Base-by-base conservation (phyloP, 2,329 filamentous ascomycete genomes). In the Didymella lethalis region DNA sequence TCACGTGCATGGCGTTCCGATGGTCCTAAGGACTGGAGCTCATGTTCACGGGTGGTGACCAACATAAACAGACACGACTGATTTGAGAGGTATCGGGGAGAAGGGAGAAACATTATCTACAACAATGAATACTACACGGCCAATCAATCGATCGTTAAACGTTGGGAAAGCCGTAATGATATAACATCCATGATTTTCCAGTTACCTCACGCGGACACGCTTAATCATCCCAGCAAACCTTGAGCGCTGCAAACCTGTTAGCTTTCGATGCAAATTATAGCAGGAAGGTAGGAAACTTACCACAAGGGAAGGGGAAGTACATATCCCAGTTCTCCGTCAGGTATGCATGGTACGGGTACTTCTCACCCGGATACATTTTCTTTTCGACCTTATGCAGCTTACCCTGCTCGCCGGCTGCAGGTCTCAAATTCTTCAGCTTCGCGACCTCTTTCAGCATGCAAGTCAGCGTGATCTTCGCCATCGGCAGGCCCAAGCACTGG, bases 271-370 rank as follows among this genome's bases (percentile, higher is more conserved):
- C 23, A n/a, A 31, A 4, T 36, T 5, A 20, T 2, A 4, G 25
- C 7, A 2, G 44, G n/a, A 18, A 38, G n/a, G 20, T 4, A 18
- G 18, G 34, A 4, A 69, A 78, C 80, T 80, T 70, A 81, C 80
- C 75, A 53, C 76, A 78, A 49, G 80, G 80, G 57, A 82, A 82
- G 40, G 79, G 79, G 66, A 80, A 81, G 65, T 75, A 80, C 65
- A 71, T 73, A 71, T 82, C 79, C 77, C 79, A 79, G 50, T 80
- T 79, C 73, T 81, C 80, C 34, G 78, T 82, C 73, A 83, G 64
- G 59, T 81, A 83, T 25, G 75, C 74, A 68, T 80, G 76, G 58
- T 79, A 81, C 11, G 71, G 68, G 49, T 78, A 64, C 58, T 70
- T 68, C 41, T 75, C 62, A 7, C 26, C 73, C 62, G 18, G 69